Percentiles rank a stretch among this genome's conserved stretches.
Evolutionary conservation across 2,329 filamentous ascomycete species (phyloP).

Genomic region (Trichoderma cornu-damae): DNA sequence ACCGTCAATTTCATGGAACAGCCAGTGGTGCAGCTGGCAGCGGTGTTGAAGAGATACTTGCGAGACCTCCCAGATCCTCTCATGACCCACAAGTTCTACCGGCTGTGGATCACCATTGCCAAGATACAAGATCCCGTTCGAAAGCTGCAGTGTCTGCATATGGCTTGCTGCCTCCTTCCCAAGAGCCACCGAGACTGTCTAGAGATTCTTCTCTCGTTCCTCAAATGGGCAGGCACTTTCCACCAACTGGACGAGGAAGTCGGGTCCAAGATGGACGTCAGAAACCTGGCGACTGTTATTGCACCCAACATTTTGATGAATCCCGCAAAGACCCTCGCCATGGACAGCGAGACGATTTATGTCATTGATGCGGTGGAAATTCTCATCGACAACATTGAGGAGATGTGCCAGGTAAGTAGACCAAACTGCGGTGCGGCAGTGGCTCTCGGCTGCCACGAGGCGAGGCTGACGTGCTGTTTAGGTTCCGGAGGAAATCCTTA

Average conservation of each 20-base stretch:
- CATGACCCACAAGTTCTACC: constrained; percentile 90
- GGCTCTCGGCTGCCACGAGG: constrained; percentile 21
- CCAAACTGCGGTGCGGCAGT: background rate
- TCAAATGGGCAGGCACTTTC: constrained; percentile 97
- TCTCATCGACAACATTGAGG: constrained; percentile 87
- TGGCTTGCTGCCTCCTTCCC: constrained; percentile 87
- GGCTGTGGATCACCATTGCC: constrained; percentile 82
- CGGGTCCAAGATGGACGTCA: constrained; percentile 97
- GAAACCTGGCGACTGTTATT: constrained; percentile 95
- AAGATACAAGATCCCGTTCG: constrained; percentile 79
- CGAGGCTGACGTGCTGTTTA: constrained; percentile 36
- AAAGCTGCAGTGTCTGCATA: constrained; percentile 77
- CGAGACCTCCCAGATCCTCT: constrained; percentile 91
- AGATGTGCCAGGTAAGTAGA: constrained; percentile 87
- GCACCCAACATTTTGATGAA: constrained; percentile 90
- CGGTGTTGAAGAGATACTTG: constrained; percentile 90
- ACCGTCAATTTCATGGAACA: constrained; percentile 81
- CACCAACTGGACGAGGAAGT: constrained; percentile 95
- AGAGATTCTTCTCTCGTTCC: constrained; percentile 91
- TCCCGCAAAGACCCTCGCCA: constrained; percentile 56
- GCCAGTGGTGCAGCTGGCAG: constrained; percentile 88
- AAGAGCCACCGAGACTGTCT: constrained; percentile 90
- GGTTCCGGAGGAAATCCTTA: constrained; percentile 89
- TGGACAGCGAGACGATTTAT: constrained; percentile 84
- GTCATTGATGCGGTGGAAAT: constrained; percentile 90